These are phyloP conservation scores for Fraxinus platypoda DNA, from an alignment of 305 asterid species.

Conservation along the genomic window DNA sequence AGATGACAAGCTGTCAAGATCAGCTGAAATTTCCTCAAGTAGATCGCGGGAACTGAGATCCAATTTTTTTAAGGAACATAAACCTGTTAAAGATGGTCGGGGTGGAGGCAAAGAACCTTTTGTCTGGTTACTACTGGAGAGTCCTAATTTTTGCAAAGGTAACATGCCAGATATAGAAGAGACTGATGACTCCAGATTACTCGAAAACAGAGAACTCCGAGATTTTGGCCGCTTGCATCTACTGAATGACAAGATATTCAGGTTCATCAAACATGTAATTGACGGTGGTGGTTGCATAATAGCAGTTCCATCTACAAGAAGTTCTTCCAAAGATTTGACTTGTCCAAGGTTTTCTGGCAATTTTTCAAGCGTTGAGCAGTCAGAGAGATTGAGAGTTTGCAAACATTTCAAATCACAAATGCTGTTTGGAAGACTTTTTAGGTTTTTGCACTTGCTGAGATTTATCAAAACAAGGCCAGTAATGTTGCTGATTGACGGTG, in stretches of 20 bases:
- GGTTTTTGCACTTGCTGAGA: conserved; percentile 15
- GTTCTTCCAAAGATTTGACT: conserved; percentile 13
- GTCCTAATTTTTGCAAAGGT: neutral
- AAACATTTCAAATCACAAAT: conserved; percentile 21
- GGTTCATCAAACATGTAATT: conserved; percentile 3
- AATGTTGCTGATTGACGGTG: conserved; percentile 13
- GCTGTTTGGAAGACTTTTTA: conserved; percentile 9
- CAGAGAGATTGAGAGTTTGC: conserved; percentile 8
- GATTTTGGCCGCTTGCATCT: conserved; percentile 7
- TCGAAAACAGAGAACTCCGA: neutral
- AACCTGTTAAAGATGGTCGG: conserved; percentile 22
- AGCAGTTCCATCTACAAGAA: conserved; percentile 20
- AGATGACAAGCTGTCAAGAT: conserved; percentile 8
- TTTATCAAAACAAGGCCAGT: conserved; percentile 14
- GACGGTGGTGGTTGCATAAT: conserved; percentile 18
- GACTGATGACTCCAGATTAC: neutral
- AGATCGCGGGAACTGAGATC: conserved; percentile 13
- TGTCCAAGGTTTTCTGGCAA: conserved; percentile 25
- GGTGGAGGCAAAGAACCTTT: neutral
- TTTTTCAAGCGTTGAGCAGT: conserved; percentile 18
- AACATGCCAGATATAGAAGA: neutral
- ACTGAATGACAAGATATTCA: conserved; percentile 17
- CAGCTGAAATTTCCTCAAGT: conserved; percentile 13
- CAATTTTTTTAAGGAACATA: conserved; percentile 2
- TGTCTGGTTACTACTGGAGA: neutral